Evolutionary conservation across 2,329 filamentous ascomycete genomes (phyloP), one percentile per base, ranked within the genome.

Genomic region (Colletotrichum liaoningense): DNA sequence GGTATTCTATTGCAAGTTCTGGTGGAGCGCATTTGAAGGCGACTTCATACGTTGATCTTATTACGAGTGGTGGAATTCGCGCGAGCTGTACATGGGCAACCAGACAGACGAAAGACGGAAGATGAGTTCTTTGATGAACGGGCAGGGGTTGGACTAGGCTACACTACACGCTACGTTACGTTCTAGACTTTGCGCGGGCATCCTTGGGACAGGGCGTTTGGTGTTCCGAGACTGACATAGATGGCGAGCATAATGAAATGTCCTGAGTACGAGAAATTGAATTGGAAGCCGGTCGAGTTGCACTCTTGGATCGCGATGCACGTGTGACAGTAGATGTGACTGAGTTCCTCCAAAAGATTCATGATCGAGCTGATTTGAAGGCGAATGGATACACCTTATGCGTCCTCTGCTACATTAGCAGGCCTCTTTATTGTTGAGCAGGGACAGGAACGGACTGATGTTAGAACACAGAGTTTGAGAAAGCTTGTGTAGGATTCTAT

Each of bases 221-320:
- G 71, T 73, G 71, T 73, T 73, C 46, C 60, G 60, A 73, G 71
- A 73, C 35, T 73, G 71, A 71, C 56, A 73, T 73, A 71, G 71
- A 73, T 66, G 67, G 71, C 71, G 60, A 70, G 71, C 67, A 73
- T 73, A 73, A 73, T 73, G 71, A 71, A 19, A 66, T 52, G 67
- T 69, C 56, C 69, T 24, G 64, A 64, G 42, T 72, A 30, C 26
- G 67, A n/a, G 57, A 42, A 19, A 62, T 38, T 33, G 16, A 22
- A 22, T n/a, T 42, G 24, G 5, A 14, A 30, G 33, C 16, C 4
- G 28, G 11, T 5, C 52, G 16, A 5, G 14, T 6, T 54, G 22
- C 24, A 5, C 22, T 55, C 4, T 6, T 24, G 19, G 8, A 19
- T 42, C 38, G 38, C 16, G 5, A 1, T 19, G 38, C 11, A n/a